A percentile compares a stretch with the other conserved stretches of the same genome.
Evolutionary conservation across 331 rosid genomes (phyloP).

Genomic region (Prunus yedoensis): DNA sequence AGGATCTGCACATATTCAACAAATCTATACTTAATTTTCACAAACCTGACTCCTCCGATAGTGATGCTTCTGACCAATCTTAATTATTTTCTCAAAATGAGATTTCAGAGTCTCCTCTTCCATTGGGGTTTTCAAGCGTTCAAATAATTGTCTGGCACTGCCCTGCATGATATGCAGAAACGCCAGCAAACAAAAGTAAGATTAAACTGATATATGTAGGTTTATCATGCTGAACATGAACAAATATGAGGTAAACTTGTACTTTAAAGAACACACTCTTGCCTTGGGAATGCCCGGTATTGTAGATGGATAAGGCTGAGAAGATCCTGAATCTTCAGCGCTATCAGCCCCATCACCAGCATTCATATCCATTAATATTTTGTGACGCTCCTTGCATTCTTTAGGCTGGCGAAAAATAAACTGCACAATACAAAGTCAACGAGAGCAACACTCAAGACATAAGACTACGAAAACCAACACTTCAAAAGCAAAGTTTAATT

Average conservation of each 20-base stretch:
- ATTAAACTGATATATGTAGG: conserved; percentile 12
- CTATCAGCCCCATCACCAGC: conserved; percentile 98
- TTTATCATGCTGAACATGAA: neutral
- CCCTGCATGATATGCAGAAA: conserved; percentile 60
- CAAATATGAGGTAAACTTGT: neutral
- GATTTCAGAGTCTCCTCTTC: conserved; percentile 91
- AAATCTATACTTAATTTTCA: conserved; percentile 22
- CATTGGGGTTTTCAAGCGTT: conserved; percentile 93
- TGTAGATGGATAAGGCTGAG: conserved; percentile 97
- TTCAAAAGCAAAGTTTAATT: neutral
- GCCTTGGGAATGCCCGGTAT: conserved; percentile 99
- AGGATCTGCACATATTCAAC: conserved; percentile 4
- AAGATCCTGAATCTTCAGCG: conserved; percentile 98
- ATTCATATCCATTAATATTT: conserved; percentile 78
- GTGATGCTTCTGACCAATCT: conserved; percentile 94
- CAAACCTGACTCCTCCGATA: conserved; percentile 81
- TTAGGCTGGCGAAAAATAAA: conserved; percentile 92
- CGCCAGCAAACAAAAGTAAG: conserved; percentile 28
- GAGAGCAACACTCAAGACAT: conserved; percentile 4
- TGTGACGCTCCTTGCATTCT: conserved; percentile 98
- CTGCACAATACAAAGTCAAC: conserved; percentile 44
- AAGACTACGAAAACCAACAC: conserved; percentile 10
- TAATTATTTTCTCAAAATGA: conserved; percentile 91
- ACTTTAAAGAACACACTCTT: conserved; percentile 24
- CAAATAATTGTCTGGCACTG: conserved; percentile 97